Evolutionary conservation across 2,329 filamentous ascomycete species (phyloP).

Genomic region (Penicillium sp.): DNA sequence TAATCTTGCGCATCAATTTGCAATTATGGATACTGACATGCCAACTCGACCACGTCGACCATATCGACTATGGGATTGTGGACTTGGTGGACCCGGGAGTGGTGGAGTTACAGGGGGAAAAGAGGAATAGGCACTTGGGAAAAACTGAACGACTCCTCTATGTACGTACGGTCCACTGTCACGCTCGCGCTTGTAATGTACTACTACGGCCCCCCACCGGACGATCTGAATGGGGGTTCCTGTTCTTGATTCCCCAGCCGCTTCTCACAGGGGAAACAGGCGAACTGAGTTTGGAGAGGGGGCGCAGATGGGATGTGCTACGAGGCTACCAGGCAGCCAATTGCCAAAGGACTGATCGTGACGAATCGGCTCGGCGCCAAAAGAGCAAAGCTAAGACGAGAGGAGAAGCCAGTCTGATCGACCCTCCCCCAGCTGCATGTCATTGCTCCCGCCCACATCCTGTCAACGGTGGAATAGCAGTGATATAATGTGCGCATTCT

Average conservation of each 20-base stretch:
- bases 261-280: not conserved
- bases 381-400: constrained; percentile 6
- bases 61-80: not conserved
- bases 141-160: not conserved
- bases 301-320: not conserved
- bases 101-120: not conserved
- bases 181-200: not conserved
- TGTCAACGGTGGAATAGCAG: constrained; percentile 1
- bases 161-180: not conserved
- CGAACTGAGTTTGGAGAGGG: not conserved
- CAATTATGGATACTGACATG: constrained; percentile 1
- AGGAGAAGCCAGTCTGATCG: constrained; percentile 16
- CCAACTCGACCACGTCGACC: not conserved
- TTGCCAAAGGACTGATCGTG: constrained; percentile 5
- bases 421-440: constrained; percentile 19
- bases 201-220: not conserved
- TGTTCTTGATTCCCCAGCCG: not conserved
- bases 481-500: not conserved
- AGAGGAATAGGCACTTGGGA: not conserved
- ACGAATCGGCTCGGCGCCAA: constrained; percentile 17
- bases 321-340: not conserved
- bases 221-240: not conserved
- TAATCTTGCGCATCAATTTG: constrained; percentile 2
- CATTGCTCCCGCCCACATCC: constrained; percentile 12
- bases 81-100: not conserved